Evolutionary conservation across 2,329 filamentous ascomycete species (phyloP).

Genomic region (Fusarium sp.): DNA sequence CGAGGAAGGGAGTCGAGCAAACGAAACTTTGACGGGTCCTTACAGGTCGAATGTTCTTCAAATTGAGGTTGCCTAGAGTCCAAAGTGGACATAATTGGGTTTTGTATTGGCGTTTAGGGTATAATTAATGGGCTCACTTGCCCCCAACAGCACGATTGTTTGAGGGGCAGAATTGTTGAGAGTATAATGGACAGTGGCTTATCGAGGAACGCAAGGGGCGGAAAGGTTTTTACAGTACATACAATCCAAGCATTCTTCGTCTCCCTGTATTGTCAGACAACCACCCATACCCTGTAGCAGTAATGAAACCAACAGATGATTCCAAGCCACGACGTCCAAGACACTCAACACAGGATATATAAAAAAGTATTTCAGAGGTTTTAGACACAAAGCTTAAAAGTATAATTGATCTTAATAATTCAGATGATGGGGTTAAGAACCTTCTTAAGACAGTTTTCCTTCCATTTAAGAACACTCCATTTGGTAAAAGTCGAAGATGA

Average conservation of each 20-base stretch:
- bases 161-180: neutral
- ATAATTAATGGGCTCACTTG: constrained; percentile 3
- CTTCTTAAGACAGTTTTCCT: too few species aligned
- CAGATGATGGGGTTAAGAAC: too few species aligned
- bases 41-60: constrained; percentile 43
- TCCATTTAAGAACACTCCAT: too few species aligned
- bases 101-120: constrained; percentile 13
- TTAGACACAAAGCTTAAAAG: too few species aligned
- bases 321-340: too few species aligned
- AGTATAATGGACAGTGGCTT: constrained; percentile 19
- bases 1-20: constrained; percentile 33
- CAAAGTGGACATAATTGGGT: neutral
- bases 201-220: neutral
- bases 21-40: constrained; percentile 40
- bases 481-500: too few species aligned
- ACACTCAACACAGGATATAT: neutral
- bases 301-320: neutral
- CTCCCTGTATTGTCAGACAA: constrained; percentile 2
- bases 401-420: too few species aligned
- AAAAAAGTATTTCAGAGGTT: too few species aligned
- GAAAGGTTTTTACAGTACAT: constrained; percentile 6
- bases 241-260: constrained; percentile 16
- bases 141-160: neutral
- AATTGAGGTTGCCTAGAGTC: constrained; percentile 25
- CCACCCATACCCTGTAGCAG: constrained; percentile 15